phyloP scores from a whole-genome alignment of 2,329 filamentous ascomycete species.

The Aspergillus sp. region DNA sequence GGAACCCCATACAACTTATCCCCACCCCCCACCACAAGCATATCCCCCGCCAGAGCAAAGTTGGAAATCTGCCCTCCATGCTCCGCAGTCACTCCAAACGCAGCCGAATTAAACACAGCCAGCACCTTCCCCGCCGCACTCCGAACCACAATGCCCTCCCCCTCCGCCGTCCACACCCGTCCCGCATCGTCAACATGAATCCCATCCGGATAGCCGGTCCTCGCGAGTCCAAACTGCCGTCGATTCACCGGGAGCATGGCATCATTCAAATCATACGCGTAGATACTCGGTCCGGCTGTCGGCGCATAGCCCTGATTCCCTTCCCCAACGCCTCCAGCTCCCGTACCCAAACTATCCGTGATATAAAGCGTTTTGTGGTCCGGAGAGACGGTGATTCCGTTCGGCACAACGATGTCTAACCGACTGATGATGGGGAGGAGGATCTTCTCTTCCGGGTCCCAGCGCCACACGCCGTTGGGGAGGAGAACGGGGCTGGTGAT shows the following conservation, averaged over 20 bases:
- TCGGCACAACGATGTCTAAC: neutral
- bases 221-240: slow-evolving; percentile 10
- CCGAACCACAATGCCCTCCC: slow-evolving; percentile 15
- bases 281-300: too few relatives aligned
- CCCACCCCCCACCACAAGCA: too few relatives aligned
- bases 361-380: neutral
- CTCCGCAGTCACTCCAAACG: neutral
- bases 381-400: neutral
- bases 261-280: slow-evolving; percentile 12
- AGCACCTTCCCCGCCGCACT: slow-evolving; percentile 11
- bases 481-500: neutral
- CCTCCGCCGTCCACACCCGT: slow-evolving; percentile 16
- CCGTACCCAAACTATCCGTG: neutral
- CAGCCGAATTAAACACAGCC: slow-evolving; percentile 10
- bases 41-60: neutral
- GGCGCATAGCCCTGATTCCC: too few relatives aligned
- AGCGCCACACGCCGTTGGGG: neutral
- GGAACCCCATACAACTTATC: too few relatives aligned
- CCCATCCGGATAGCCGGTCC: slow-evolving; percentile 14
- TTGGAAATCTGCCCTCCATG: neutral
- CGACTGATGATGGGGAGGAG: neutral
- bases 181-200: slow-evolving; percentile 15
- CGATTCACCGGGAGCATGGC: slow-evolving; percentile 9
- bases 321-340: too few relatives aligned
- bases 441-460: neutral